Percentiles rank a stretch among this genome's conserved stretches.
phyloP scores from a whole-genome alignment of 2,329 filamentous ascomycete genomes.

The Cercospora sesami region DNA sequence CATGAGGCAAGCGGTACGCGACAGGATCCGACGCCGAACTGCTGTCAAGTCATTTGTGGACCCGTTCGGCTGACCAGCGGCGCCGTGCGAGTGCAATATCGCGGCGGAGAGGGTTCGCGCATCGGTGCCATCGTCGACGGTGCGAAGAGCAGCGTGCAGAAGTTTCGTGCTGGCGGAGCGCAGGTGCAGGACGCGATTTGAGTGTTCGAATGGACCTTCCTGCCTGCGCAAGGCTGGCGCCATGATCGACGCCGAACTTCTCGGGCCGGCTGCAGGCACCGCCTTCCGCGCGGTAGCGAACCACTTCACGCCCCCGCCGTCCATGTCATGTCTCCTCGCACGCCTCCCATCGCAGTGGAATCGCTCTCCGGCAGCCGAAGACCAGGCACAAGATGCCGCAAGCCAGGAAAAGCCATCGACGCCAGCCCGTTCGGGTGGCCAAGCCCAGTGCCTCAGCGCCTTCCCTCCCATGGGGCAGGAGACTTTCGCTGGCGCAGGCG shows the following conservation, averaged over 20 bases:
- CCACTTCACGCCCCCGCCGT: neutral
- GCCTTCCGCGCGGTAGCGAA: neutral
- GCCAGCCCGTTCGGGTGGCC: neutral
- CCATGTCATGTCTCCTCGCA: neutral
- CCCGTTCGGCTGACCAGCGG: neutral
- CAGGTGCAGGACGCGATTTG: neutral
- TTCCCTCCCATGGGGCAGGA: neutral
- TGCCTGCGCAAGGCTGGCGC: neutral
- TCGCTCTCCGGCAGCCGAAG: neutral
- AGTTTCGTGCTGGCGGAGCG: neutral
- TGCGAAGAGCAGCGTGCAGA: neutral
- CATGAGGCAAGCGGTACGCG: no score
- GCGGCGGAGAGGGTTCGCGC: neutral
- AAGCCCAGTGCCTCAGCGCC: neutral
- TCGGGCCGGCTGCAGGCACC: neutral
- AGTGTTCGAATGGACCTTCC: neutral
- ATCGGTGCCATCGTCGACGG: neutral
- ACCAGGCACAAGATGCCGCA: neutral
- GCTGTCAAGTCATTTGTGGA: neutral
- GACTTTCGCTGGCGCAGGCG: slow-evolving; percentile 5
- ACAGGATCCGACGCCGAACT: no score
- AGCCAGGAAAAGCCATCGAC: neutral
- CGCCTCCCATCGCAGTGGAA: neutral
- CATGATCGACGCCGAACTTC: neutral
- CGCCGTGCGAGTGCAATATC: neutral